Percentiles rank a stretch among this genome's conserved stretches.
Evolutionary conservation across 2,329 filamentous ascomycete genomes (phyloP).

Genomic region (Fusarium bactridioides): DNA sequence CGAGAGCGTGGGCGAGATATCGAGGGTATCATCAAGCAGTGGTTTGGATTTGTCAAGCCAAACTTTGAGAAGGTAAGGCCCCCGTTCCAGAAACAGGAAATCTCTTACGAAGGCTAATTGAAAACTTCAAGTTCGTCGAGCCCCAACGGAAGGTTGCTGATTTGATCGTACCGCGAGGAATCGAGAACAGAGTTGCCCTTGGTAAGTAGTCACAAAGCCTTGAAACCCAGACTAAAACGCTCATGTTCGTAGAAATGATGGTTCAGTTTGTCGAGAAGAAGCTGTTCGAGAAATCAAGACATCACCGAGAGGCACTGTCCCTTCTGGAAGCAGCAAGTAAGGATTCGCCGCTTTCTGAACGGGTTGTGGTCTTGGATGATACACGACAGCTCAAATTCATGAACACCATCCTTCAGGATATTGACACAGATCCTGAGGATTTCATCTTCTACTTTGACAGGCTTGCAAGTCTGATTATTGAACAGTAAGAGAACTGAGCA

Average conservation of each 20-base stretch:
- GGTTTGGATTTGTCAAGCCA: conserved; percentile 95
- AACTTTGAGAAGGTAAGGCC: conserved; percentile 79
- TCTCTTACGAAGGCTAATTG: neutral
- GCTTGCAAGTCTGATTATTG: conserved; percentile 82
- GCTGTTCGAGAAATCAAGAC: conserved; percentile 82
- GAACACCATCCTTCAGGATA: conserved; percentile 88
- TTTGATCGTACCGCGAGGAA: conserved; percentile 92
- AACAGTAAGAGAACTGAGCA: conserved; percentile 61
- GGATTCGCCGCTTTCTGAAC: conserved; percentile 75
- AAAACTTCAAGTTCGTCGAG: conserved; percentile 73
- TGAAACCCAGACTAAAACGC: neutral
- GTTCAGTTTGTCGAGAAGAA: conserved; percentile 91
- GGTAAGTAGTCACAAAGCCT: conserved; percentile 53
- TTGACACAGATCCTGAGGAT: conserved; percentile 81
- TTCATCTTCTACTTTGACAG: conserved; percentile 99
- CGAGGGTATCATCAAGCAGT: conserved; percentile 96
- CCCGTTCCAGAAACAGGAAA: neutral
- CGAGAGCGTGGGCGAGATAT: conserved; percentile 89
- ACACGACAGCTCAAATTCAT: conserved; percentile 86
- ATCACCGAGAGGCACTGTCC: conserved; percentile 81
- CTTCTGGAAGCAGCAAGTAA: conserved; percentile 77
- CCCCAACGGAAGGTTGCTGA: conserved; percentile 92
- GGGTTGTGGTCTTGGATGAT: conserved; percentile 76
- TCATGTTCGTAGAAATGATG: conserved; percentile 74
- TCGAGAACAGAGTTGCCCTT: conserved; percentile 94